Conservation (phyloP, 2,329 filamentous ascomycete species). For the Fusarium heterosporum region DNA sequence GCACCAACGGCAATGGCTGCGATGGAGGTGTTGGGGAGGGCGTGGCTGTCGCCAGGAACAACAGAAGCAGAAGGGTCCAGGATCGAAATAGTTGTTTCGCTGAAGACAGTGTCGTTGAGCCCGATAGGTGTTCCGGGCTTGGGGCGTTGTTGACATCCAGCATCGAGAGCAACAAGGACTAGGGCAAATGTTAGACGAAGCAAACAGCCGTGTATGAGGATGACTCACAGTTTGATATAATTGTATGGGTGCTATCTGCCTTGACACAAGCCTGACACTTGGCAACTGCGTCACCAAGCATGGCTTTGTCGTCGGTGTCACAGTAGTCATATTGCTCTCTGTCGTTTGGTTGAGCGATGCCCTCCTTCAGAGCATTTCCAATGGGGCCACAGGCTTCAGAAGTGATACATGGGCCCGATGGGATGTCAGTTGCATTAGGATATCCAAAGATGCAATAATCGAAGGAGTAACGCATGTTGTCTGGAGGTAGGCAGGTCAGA, state of each 20-base stretch:
- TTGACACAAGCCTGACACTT: slow-evolving; percentile 61
- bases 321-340: slow-evolving; percentile 62
- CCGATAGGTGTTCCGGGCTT: slow-evolving; percentile 51
- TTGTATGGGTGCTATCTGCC: slow-evolving; percentile 56
- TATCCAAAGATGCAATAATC: slow-evolving; percentile 65
- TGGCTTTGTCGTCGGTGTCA: slow-evolving; percentile 52
- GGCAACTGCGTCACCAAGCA: slow-evolving; percentile 50
- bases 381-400: slow-evolving; percentile 63
- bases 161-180: slow-evolving; percentile 64
- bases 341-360: slow-evolving; percentile 51
- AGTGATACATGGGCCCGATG: slow-evolving; percentile 63
- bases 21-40: slow-evolving; percentile 55
- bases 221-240: slow-evolving; percentile 63
- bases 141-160: slow-evolving; percentile 63
- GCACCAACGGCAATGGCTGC: slow-evolving; percentile 58
- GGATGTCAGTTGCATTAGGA: slow-evolving; percentile 59
- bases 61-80: slow-evolving; percentile 49
- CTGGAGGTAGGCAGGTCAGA: slow-evolving; percentile 48
- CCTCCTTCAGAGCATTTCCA: slow-evolving; percentile 55
- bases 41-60: slow-evolving; percentile 18
- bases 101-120: slow-evolving; percentile 61
- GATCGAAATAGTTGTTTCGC: slow-evolving; percentile 48
- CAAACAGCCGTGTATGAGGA: neutral
- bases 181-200: slow-evolving; percentile 3
- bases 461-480: slow-evolving; percentile 66